Evolutionary conservation across 2,329 filamentous ascomycete genomes (phyloP).

Genomic region (Paecilomyces niveus): DNA sequence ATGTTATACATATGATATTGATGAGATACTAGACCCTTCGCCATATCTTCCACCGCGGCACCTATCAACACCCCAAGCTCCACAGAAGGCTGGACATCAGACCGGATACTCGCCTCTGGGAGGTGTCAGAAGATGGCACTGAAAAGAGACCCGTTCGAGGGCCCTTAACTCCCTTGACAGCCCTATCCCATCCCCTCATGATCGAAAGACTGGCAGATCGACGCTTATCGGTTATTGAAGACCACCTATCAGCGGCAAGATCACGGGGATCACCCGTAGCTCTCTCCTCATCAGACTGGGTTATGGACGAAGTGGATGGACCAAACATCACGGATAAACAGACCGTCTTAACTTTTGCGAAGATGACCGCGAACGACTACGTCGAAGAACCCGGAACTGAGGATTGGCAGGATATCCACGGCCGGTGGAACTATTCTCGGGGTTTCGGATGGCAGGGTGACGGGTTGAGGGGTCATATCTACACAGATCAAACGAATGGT

Average conservation of each 20-base stretch:
- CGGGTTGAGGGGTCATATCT: slow-evolving; percentile 86
- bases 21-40: slow-evolving; percentile 47
- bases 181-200: slow-evolving; percentile 56
- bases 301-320: slow-evolving; percentile 65
- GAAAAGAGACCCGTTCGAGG: slow-evolving; percentile 38
- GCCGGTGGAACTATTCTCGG: slow-evolving; percentile 73
- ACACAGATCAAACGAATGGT: slow-evolving; percentile 74
- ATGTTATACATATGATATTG: neutral
- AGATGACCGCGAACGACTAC: slow-evolving; percentile 87
- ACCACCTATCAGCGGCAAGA: slow-evolving; percentile 66
- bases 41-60: slow-evolving; percentile 90
- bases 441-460: slow-evolving; percentile 92
- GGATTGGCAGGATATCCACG: slow-evolving; percentile 77
- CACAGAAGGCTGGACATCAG: slow-evolving; percentile 70
- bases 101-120: slow-evolving; percentile 48
- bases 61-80: slow-evolving; percentile 67
- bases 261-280: slow-evolving; percentile 60
- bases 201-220: slow-evolving; percentile 81
- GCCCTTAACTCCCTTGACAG: slow-evolving; percentile 48
- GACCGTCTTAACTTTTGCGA: slow-evolving; percentile 75
- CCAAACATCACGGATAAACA: slow-evolving; percentile 81
- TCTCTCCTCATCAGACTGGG: slow-evolving; percentile 72
- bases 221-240: slow-evolving; percentile 67
- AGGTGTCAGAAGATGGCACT: slow-evolving; percentile 32
- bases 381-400: slow-evolving; percentile 62